phyloP scores from a whole-genome alignment of 495 filamentous ascomycete genomes.

The Echria macrotheca region DNA sequence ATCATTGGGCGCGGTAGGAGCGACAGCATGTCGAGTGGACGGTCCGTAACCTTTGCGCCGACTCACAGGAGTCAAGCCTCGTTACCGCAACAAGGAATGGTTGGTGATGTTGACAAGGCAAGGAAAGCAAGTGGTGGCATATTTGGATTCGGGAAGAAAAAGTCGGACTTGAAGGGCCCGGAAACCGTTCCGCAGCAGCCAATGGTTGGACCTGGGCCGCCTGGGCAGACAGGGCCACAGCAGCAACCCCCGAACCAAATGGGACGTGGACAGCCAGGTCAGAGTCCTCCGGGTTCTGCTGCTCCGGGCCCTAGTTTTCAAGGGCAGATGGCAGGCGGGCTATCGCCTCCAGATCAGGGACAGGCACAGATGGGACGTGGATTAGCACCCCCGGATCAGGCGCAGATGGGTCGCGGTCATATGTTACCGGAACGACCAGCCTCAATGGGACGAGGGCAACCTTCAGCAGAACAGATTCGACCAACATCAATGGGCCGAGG shows the following conservation, averaged over 20 bases:
- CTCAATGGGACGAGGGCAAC: not conserved
- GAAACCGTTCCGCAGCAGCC: not conserved
- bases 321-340: not conserved
- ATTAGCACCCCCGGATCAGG: not conserved
- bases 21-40: conserved; percentile 7
- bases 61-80: not conserved
- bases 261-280: not conserved
- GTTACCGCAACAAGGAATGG: not conserved
- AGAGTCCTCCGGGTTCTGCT: not conserved
- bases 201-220: not conserved
- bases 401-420: not conserved
- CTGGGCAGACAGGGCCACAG: not conserved
- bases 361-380: not conserved
- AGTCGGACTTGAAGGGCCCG: conserved; percentile 8
- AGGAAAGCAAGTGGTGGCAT: conserved; percentile 23
- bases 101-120: conserved; percentile 9
- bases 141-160: conserved; percentile 23
- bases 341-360: not conserved
- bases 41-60: not conserved
- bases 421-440: conserved; percentile 3
- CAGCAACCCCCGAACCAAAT: conserved; percentile 1
- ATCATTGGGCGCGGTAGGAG: conserved; percentile 8
- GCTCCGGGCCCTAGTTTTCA: not conserved
- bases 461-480: not conserved
- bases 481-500: not conserved